Evolutionary conservation across 1,284 basidiomycete genomes (phyloP), one percentile per base, ranked within the genome.

Genomic region (Boletellus deceptivus): DNA sequence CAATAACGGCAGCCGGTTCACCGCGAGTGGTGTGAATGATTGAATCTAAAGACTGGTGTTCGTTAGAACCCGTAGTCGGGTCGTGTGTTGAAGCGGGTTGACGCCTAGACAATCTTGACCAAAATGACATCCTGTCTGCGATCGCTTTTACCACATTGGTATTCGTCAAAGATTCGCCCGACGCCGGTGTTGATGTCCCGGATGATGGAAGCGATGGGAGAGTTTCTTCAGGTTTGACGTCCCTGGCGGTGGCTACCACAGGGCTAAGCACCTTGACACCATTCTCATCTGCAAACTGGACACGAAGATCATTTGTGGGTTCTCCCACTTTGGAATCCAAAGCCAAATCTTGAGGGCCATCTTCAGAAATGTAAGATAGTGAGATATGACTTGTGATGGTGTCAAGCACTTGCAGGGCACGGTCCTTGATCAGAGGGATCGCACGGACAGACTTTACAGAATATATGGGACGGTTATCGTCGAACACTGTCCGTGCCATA

Each of bases 121-220:
- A 90, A 61, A 90, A 90, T 2, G 87, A 87, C 34, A 89, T 72
- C 41, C 82, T 78, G 14, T 75, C 72, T 6, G 84, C 78, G 13
- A 90, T 67, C 1, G 79, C 76, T 61, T 83, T 86, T 38, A 79
- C 77, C 6, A 88, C 72, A 13, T 78, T 77, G 3, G 79, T 74
- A 6, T 72, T 72, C 20, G 71, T 67, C 6, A 71, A 67, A 13
- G 78, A 76, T 18, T 75, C 68, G 41, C 78, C 77, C 2, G 82
- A 80, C 2, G 75, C 73, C 5, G 78, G 76, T 4, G 77, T 79
- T 10, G 84, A 84, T 13, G 76, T 59, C 49, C 80, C 77, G 20
- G 83, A 85, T 13, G 73, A 72, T 17, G 72, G 70, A 11, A 38
- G 38, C 2, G 79, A 74, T 10, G 73, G 73, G n/a, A 74, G 65